phyloP scores from a whole-genome alignment of 2,329 filamentous ascomycete species.

The Conoideocrella luteorostrata region DNA sequence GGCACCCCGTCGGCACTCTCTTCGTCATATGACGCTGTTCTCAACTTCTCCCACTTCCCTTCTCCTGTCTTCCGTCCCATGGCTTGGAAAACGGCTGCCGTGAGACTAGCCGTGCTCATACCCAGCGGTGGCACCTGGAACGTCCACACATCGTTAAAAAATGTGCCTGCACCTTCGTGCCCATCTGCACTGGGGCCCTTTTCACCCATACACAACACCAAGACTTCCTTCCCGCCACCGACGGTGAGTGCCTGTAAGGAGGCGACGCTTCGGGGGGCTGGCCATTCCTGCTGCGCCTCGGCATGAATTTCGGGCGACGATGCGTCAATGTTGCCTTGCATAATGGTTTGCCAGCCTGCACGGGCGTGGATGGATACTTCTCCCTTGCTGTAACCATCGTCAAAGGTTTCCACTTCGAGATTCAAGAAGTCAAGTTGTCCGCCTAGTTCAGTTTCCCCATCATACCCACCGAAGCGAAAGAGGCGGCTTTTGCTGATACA shows the following conservation, averaged over 20 bases:
- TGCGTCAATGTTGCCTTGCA: constrained; percentile 28
- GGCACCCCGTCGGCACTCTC: constrained; percentile 45
- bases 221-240: constrained; percentile 55
- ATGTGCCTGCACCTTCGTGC: constrained; percentile 45
- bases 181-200: constrained; percentile 40
- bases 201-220: constrained; percentile 58
- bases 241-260: constrained; percentile 49
- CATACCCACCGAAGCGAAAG: constrained; percentile 76
- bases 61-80: constrained; percentile 49
- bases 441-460: constrained; percentile 63
- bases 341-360: constrained; percentile 48
- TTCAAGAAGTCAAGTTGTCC: constrained; percentile 63
- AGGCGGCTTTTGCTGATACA: constrained; percentile 57
- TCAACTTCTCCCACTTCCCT: constrained; percentile 50
- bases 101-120: constrained; percentile 48
- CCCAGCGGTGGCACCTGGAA: constrained; percentile 53
- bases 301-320: constrained; percentile 29
- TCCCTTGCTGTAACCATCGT: constrained; percentile 40
- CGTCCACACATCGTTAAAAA: constrained; percentile 56
- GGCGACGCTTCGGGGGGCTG: constrained; percentile 46
- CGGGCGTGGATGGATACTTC: constrained; percentile 46
- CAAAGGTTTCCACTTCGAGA: constrained; percentile 49
- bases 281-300: constrained; percentile 36
- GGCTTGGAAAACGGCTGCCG: constrained; percentile 47
- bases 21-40: constrained; percentile 42